Percentiles rank a stretch among this genome's conserved stretches.
Evolutionary conservation across 129 eudicot species (phyloP).

Genomic region (Centrapalus pauciflorus): DNA sequence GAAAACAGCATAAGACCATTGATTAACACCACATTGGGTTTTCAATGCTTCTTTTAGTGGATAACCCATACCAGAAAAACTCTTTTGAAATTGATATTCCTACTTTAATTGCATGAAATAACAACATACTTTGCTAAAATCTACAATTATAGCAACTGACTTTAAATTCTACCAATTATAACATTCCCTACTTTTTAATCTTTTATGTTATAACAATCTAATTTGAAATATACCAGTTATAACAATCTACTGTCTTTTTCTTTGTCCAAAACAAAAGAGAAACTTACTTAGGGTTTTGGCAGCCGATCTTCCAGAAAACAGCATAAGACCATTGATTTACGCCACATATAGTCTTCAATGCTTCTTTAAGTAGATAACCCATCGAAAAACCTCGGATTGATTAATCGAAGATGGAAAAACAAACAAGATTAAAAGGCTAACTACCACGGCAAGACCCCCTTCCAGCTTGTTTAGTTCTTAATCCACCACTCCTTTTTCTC

Average conservation of each 20-base stretch:
- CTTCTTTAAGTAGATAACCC: slow-evolving; percentile 91
- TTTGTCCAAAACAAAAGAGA: no score
- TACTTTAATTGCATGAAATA: no score
- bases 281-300: slow-evolving; percentile 88
- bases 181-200: no score
- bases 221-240: no score
- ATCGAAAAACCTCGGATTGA: background rate
- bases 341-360: slow-evolving; percentile 83
- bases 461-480: slow-evolving; percentile 91
- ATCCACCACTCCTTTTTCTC: slow-evolving; percentile 77
- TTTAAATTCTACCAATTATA: no score
- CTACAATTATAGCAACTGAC: no score
- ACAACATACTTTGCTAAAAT: no score
- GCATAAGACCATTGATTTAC: slow-evolving; percentile 93
- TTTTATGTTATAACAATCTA: no score
- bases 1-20: slow-evolving; percentile 95
- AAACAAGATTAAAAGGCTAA: slow-evolving; percentile 35
- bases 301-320: slow-evolving; percentile 95
- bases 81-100: no score
- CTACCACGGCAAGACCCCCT: slow-evolving; percentile 94
- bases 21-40: slow-evolving; percentile 83
- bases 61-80: slow-evolving; percentile 55
- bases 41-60: slow-evolving; percentile 83
- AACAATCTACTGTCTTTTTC: no score
- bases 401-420: background rate